Evolutionary conservation across 192 early-diverging fungal species (phyloP).

Genomic region (Polychytrium aggregatum): DNA sequence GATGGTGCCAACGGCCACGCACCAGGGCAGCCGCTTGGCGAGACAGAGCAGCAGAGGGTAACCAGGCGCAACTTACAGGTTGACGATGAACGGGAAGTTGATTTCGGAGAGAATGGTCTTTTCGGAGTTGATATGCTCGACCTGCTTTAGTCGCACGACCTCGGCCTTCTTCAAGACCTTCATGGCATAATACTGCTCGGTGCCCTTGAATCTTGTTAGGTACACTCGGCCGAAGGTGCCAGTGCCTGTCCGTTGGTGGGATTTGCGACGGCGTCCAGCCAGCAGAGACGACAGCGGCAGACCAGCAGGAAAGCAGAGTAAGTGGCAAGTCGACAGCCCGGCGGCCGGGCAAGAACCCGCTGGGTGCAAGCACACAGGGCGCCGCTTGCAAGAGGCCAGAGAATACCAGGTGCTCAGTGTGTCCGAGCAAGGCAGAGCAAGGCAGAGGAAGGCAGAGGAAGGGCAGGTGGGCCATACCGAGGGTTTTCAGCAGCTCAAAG

Average conservation of each 20-base stretch:
- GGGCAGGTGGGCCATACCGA: slow-evolving; percentile 19
- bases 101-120: slow-evolving; percentile 41
- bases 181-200: slow-evolving; percentile 68
- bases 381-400: no score
- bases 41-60: no score
- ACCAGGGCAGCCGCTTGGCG: no score
- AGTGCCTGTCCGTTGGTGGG: slow-evolving; percentile 49
- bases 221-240: slow-evolving; percentile 96
- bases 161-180: slow-evolving; percentile 45
- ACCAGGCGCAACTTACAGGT: slow-evolving; percentile 33
- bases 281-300: no score
- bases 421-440: no score
- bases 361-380: no score
- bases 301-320: neutral
- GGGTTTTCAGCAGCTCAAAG: slow-evolving; percentile 36
- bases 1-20: no score
- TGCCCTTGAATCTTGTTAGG: slow-evolving; percentile 70
- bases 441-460: no score
- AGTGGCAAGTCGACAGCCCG: neutral
- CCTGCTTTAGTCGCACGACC: slow-evolving; percentile 42
- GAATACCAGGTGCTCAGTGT: no score
- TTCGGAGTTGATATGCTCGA: slow-evolving; percentile 49
- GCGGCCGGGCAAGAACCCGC: neutral
- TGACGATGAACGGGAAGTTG: slow-evolving; percentile 41
- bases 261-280: no score